Evolutionary conservation across 2,329 filamentous ascomycete species (phyloP).

Genomic region (Aspergillus neotritici): DNA sequence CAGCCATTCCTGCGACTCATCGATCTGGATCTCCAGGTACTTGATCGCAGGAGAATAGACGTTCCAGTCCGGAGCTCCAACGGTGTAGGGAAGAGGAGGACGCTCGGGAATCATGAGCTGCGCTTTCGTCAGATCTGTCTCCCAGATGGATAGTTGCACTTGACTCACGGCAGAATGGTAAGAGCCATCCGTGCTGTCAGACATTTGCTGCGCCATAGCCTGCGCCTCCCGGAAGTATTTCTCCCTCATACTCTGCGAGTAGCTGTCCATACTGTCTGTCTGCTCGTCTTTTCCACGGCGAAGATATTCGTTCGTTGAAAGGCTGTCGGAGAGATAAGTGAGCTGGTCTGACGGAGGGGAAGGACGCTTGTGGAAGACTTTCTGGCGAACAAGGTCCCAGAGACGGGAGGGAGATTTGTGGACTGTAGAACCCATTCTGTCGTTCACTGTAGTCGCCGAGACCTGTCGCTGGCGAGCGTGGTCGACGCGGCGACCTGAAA

Average conservation of each 20-base stretch:
- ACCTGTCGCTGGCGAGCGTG: no score
- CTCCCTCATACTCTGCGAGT: constrained; percentile 16
- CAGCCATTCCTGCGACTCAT: constrained; percentile 20
- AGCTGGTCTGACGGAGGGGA: constrained; percentile 2
- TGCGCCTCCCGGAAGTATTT: constrained; percentile 5
- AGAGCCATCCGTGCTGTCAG: constrained; percentile 15
- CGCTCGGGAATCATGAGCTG: constrained; percentile 15
- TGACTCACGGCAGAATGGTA: constrained; percentile 19
- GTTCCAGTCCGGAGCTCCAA: constrained; percentile 29
- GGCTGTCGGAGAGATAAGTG: no score
- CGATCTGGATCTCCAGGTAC: constrained; percentile 12
- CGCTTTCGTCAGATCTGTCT: neutral
- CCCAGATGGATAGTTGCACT: neutral
- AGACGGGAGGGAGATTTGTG: constrained; percentile 13
- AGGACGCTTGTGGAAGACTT: constrained; percentile 13
- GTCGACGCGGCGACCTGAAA: no score
- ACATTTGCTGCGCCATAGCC: constrained; percentile 5
- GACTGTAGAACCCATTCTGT: neutral
- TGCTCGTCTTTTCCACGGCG: constrained; percentile 4
- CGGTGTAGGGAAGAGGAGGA: constrained; percentile 25
- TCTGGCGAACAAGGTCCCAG: constrained; percentile 13
- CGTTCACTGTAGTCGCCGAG: neutral
- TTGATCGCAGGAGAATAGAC: constrained; percentile 9
- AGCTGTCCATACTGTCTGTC: constrained; percentile 19
- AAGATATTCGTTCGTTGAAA: no score